Percentiles rank a stretch among this genome's conserved stretches.
These are phyloP conservation scores for Diaporthe citrichinensis DNA, from an alignment of 2,329 filamentous ascomycete species.

Conservation along the genomic window DNA sequence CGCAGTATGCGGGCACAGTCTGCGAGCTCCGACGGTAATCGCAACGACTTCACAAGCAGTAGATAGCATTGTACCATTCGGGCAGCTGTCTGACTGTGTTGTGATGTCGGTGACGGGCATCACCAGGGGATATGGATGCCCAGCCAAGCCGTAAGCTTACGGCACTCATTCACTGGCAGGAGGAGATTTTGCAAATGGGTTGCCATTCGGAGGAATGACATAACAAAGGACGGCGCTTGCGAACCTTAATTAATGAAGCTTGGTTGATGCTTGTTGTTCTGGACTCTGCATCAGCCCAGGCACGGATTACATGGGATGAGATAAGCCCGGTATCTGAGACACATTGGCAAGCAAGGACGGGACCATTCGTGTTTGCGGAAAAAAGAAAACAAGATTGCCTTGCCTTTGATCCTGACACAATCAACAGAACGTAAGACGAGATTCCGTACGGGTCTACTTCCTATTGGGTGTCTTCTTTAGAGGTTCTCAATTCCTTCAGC, in stretches of 20 bases:
- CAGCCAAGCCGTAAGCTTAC: neutral
- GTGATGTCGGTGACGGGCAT: neutral
- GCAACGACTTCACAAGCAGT: neutral
- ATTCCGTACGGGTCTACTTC: neutral
- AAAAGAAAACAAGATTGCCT: neutral
- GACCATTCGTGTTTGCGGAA: neutral
- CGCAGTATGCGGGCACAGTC: slow-evolving; percentile 8
- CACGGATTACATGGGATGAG: neutral
- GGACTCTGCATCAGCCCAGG: slow-evolving; percentile 4
- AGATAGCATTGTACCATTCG: neutral
- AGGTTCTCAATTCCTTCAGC: neutral
- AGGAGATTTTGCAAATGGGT: neutral
- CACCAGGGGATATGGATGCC: neutral
- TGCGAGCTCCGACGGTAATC: neutral
- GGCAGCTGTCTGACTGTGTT: slow-evolving; percentile 6
- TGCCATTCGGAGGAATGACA: neutral
- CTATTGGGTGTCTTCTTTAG: neutral
- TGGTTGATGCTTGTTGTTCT: neutral
- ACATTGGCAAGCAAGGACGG: neutral
- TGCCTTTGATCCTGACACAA: neutral
- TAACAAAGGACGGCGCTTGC: neutral
- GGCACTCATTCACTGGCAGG: neutral
- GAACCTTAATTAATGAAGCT: slow-evolving; percentile 18
- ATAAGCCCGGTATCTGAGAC: neutral
- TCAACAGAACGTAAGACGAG: neutral